phyloP scores from a whole-genome alignment of 306 rosid genomes.

The Ceratonia siliqua region DNA sequence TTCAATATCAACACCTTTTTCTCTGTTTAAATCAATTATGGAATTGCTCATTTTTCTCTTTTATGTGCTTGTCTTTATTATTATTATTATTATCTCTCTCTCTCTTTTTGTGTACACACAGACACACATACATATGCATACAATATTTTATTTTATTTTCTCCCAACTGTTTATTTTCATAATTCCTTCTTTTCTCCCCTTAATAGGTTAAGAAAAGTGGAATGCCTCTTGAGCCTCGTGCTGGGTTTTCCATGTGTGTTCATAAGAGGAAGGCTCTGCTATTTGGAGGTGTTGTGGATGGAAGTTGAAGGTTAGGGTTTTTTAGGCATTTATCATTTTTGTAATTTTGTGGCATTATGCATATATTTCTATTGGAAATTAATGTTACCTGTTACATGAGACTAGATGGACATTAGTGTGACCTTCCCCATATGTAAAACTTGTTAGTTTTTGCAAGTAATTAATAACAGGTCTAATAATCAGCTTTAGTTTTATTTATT shows the following conservation, averaged over 20 bases:
- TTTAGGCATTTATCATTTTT: slow-evolving; percentile 16
- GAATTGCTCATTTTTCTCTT: neutral
- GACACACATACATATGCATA: neutral
- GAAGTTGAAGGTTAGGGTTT: slow-evolving; percentile 79
- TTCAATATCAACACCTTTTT: slow-evolving; percentile 11
- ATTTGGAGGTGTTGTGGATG: slow-evolving; percentile 97
- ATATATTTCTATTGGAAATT: slow-evolving; percentile 9
- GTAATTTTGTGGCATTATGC: neutral
- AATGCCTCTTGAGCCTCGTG: slow-evolving; percentile 99
- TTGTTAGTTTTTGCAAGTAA: slow-evolving; percentile 6
- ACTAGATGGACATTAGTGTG: neutral
- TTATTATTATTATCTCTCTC: neutral
- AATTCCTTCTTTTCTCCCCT: slow-evolving; percentile 15
- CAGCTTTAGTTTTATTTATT: slow-evolving; percentile 16
- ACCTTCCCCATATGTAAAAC: slow-evolving; percentile 1
- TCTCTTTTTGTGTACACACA: neutral
- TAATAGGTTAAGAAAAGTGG: slow-evolving; percentile 91
- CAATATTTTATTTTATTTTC: neutral
- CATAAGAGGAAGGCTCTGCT: slow-evolving; percentile 89
- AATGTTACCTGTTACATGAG: neutral
- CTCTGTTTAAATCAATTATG: neutral
- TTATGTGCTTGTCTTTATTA: slow-evolving; percentile 19
- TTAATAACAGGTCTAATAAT: slow-evolving; percentile 10
- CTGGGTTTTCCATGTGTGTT: slow-evolving; percentile 94
- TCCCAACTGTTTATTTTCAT: slow-evolving; percentile 27